Evolutionary conservation across 352 stramenopile species (phyloP).

Genomic region (Globisporangium mamillatum): DNA sequence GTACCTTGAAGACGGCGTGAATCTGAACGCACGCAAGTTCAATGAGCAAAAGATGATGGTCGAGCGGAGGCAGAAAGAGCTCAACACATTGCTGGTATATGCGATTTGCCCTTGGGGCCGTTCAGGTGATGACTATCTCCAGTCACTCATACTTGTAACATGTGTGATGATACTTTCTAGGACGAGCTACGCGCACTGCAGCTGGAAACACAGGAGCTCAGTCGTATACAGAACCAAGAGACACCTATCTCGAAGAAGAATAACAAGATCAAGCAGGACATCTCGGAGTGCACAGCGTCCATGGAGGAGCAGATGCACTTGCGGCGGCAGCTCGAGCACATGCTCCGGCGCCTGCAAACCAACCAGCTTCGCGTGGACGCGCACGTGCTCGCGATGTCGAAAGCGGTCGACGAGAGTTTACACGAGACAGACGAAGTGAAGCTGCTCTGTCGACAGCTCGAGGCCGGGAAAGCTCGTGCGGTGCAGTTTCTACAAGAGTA

Average conservation of each 20-base stretch:
- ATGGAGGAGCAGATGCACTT: conserved; percentile 85
- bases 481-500: conserved; percentile 79
- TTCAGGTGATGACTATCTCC: too few species aligned
- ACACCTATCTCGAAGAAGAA: conserved; percentile 76
- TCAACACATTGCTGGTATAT: conserved; percentile 50
- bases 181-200: conserved; percentile 70
- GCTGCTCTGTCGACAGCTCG: conserved; percentile 69
- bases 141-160: not conserved
- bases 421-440: conserved; percentile 73
- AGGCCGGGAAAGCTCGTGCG: conserved; percentile 66
- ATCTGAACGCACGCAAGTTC: conserved; percentile 70
- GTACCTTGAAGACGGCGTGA: conserved; percentile 65
- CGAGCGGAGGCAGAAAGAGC: conserved; percentile 59
- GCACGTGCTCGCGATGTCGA: conserved; percentile 64
- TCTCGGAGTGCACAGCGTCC: conserved; percentile 56
- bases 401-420: conserved; percentile 61
- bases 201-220: conserved; percentile 67
- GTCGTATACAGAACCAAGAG: conserved; percentile 72
- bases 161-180: conserved; percentile 20
- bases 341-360: conserved; percentile 75
- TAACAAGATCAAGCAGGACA: conserved; percentile 61
- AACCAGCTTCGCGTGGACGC: conserved; percentile 67
- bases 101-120: not conserved
- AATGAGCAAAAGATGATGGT: conserved; percentile 76
- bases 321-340: conserved; percentile 73